Percentiles rank a stretch among this genome's conserved stretches.
Evolutionary conservation across 2,329 filamentous ascomycete genomes (phyloP).

Genomic region (Pseudophaeomoniella oleicola): DNA sequence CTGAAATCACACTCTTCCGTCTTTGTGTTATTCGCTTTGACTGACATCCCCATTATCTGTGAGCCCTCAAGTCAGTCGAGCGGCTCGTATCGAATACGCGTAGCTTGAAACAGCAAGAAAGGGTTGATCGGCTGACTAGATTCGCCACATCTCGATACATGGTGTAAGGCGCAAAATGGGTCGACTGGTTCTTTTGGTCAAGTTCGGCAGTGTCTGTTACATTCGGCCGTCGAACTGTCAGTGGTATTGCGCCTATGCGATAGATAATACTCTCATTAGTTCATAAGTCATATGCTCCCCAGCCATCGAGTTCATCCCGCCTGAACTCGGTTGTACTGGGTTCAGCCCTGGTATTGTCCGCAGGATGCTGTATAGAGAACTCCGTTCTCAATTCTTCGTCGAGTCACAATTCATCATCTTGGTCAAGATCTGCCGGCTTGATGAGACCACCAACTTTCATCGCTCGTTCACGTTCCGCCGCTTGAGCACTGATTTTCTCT

Average conservation of each 20-base stretch:
- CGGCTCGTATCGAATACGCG: too few species aligned
- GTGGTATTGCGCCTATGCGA: not conserved
- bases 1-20: too few species aligned
- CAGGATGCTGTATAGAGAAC: conserved; percentile 29
- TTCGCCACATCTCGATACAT: too few species aligned
- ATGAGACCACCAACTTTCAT: conserved; percentile 91
- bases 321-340: conserved; percentile 11
- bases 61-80: too few species aligned
- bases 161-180: too few species aligned
- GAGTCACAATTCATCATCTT: conserved; percentile 74
- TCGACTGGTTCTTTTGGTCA: too few species aligned
- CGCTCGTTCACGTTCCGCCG: conserved; percentile 76
- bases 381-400: conserved; percentile 52
- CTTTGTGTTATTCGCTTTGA: too few species aligned
- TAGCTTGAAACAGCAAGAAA: too few species aligned
- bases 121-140: too few species aligned
- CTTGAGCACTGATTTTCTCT: conserved; percentile 69
- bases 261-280: not conserved
- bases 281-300: conserved; percentile 51
- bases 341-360: conserved; percentile 17
- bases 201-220: too few species aligned
- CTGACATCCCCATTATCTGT: too few species aligned
- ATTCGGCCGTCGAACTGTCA: too few species aligned
- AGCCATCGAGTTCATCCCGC: conserved; percentile 40
- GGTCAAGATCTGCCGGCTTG: conserved; percentile 92